phyloP scores from a whole-genome alignment of 2,329 filamentous ascomycete genomes.

The Plectosphaerella sp. region DNA sequence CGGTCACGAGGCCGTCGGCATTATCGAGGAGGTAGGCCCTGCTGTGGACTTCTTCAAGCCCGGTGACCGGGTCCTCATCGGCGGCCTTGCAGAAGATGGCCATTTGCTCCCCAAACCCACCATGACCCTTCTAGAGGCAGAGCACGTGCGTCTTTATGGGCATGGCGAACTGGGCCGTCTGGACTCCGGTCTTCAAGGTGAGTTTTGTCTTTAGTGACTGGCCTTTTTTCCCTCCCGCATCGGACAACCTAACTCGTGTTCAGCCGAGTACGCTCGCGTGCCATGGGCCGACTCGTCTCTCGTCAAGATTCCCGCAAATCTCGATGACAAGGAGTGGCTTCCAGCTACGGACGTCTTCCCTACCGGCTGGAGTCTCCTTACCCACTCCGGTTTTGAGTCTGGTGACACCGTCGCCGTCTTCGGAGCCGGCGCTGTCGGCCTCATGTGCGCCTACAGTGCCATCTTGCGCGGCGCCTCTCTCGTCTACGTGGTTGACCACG shows the following conservation, averaged over 20 bases:
- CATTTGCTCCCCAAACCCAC: not conserved
- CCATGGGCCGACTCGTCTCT: constrained; percentile 65
- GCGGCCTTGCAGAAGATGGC: constrained; percentile 15
- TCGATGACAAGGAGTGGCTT: constrained; percentile 58
- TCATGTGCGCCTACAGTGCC: constrained; percentile 39
- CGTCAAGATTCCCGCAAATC: constrained; percentile 54
- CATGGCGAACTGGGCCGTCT: constrained; percentile 2
- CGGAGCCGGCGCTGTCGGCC: constrained; percentile 58
- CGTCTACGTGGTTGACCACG: constrained; percentile 17
- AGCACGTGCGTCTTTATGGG: not conserved
- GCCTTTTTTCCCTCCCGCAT: no score
- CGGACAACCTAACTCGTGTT: not conserved
- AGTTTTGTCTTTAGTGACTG: not conserved
- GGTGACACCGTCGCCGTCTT: constrained; percentile 61
- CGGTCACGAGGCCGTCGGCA: constrained; percentile 38
- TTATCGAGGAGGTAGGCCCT: constrained; percentile 27
- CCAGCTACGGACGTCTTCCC: constrained; percentile 40
- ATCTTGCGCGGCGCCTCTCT: constrained; percentile 16
- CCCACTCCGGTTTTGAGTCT: constrained; percentile 51
- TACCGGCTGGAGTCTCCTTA: constrained; percentile 52
- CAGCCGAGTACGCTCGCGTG: constrained; percentile 53
- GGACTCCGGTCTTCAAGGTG: constrained; percentile 6
- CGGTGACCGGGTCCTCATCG: constrained; percentile 35
- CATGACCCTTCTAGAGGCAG: not conserved
- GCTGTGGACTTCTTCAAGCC: constrained; percentile 24